phyloP scores from a whole-genome alignment of 179 eudicot genomes.

The Silene coronaria region DNA sequence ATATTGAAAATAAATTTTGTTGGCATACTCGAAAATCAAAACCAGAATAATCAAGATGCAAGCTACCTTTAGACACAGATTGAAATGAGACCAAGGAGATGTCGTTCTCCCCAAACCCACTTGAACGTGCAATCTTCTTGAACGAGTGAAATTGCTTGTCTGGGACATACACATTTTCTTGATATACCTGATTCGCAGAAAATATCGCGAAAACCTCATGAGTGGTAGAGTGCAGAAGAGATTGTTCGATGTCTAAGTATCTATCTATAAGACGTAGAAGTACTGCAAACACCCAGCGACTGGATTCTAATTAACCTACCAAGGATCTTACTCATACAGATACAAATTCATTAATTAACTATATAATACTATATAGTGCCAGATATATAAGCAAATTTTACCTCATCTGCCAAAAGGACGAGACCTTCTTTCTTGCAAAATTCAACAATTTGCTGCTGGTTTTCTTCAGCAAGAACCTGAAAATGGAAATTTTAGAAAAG shows the following conservation, averaged over 20 bases:
- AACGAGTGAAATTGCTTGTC: constrained; percentile 87
- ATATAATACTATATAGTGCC: background rate
- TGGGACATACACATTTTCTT: constrained; percentile 80
- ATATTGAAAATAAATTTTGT: background rate
- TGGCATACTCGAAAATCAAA: background rate
- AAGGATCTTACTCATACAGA: too few species aligned
- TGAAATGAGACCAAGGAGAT: constrained; percentile 74
- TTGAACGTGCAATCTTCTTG: constrained; percentile 83
- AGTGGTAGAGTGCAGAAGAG: background rate
- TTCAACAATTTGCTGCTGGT: background rate
- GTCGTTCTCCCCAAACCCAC: constrained; percentile 80
- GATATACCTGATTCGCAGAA: constrained; percentile 63
- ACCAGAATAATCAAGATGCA: constrained; percentile 5
- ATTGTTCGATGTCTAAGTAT: background rate
- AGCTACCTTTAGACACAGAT: constrained; percentile 85
- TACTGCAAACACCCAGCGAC: background rate
- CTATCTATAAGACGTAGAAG: background rate
- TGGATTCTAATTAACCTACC: background rate
- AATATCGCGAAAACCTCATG: background rate
- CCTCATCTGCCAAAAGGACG: background rate
- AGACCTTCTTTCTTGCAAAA: background rate
- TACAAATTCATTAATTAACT: too few species aligned
- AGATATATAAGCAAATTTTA: background rate
- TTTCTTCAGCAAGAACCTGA: background rate
- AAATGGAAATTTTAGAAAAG: background rate